Evolutionary conservation across 139 green algal species (phyloP), one percentile per base, ranked within the genome.

Genomic region (Picochlorum sp.): DNA sequence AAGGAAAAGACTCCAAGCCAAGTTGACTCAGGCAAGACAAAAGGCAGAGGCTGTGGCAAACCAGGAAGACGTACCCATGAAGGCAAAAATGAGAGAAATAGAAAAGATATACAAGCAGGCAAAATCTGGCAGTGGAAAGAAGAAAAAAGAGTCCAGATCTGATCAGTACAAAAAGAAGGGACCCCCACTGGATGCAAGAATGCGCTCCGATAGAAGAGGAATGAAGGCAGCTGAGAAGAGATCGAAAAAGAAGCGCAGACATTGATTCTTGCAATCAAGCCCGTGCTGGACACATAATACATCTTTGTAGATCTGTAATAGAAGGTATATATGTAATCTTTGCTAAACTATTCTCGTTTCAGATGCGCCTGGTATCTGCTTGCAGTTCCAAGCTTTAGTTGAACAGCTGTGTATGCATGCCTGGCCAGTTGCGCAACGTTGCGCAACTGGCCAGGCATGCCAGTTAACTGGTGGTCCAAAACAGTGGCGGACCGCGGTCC

Each of bases 41-140:
- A 94, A 93, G 72, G 87, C 87, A 10, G 83, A 88, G 43, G 64
- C 59, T 8, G 69, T 93, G 7, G 67, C 72, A 40, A 81, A 75
- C 35, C 80, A 91, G 65, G 88, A 94, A 62, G 64, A 76, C n/a
- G 57, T 64, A 25, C 50, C 57, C 2, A 35, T 63, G 33, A 50
- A 50, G 50, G 22, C 56, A 13, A 67, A 65, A 26, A 66, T 78
- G 63, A 58, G 67, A 56, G 74, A 81, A 20, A 70, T 76, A n/a
- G 59, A 70, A 31, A 68, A 80, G 52, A 26, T 81, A 14, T 77
- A 70, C 32, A 20, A 7, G 0, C 39, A 57, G 40, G 65, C 58
- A 28, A 26, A 52, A 24, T 16, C 33, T 0, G 20, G 32, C n/a
- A 8, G 50, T 3, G 43, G 28, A 24, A 55, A 43, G 33, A 33